These are phyloP conservation scores for Naganishia sp. DNA, from an alignment of 1,284 basidiomycete species.

Conservation along the genomic window DNA sequence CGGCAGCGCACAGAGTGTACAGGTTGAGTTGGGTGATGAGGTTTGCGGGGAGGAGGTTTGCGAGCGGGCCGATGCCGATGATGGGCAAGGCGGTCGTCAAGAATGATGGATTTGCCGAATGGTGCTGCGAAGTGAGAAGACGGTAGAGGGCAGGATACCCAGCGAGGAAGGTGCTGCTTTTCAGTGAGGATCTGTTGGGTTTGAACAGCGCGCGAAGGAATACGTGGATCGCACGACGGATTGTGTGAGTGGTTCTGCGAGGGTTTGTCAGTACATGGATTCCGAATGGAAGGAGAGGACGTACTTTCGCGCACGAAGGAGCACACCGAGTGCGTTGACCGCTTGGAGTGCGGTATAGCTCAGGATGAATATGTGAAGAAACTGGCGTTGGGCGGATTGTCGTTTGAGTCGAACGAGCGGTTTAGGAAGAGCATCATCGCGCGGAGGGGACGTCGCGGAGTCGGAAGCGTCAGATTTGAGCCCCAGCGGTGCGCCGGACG, in stretches of 20 bases:
- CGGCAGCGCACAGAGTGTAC: conserved; percentile 23
- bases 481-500: too few relatives aligned
- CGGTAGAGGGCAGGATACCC: conserved; percentile 27
- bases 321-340: conserved; percentile 8
- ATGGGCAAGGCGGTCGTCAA: conserved; percentile 1
- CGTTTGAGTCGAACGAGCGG: background rate
- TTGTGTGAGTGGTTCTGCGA: background rate
- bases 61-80: conserved; percentile 21
- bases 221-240: background rate
- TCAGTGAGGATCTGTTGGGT: conserved; percentile 7
- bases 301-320: conserved; percentile 5
- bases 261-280: background rate
- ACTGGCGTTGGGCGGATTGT: background rate
- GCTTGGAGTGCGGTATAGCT: conserved; percentile 1
- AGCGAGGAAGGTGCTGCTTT: conserved; percentile 28
- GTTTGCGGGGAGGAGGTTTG: conserved; percentile 13
- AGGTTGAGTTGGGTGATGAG: conserved; percentile 31
- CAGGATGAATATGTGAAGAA: background rate
- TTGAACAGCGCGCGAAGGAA: conserved; percentile 5
- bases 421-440: background rate
- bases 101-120: background rate
- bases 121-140: background rate
- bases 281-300: background rate
- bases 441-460: background rate
- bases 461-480: too few relatives aligned